Evolutionary conservation across 257 asterid species (phyloP), one percentile per base, ranked within the genome.

Genomic region (Cruciata laevipes): DNA sequence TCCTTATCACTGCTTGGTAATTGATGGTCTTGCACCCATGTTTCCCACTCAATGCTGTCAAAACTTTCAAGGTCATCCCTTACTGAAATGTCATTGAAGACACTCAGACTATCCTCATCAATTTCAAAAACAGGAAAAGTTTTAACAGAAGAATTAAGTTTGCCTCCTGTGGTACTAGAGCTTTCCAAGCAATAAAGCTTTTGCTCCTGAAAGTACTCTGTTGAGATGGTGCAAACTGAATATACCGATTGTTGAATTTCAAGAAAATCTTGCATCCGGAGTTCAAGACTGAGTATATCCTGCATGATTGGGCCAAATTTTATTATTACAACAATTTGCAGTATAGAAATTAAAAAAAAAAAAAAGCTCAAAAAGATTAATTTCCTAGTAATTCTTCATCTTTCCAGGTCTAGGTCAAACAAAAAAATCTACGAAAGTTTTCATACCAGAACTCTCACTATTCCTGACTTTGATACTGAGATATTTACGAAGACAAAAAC

Each of bases 111-210:
- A 68, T 84, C 87, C 78, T 77, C 83, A 37, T 83, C 82, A 70
- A 86, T 81, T 81, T 88, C 96, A 73, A 86, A 81, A 72, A 77
- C 87, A 67, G 89, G 95, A 80, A 93, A 86, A 42, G 67, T 31
- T 53, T 62, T 61, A 38, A 44, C 58, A 65, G 71, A 65, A 75
- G 79, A 69, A 63, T 51, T 65, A 64, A 23, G 61, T 66, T 74
- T 71, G 65, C 82, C 91, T 74, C 70, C 74, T 75, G 69, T 65
- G 51, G 75, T 75, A 76, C 76, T 82, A 79, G 77, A 77, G 77
- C 83, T 87, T 82, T 86, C 91, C 66, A 75, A 61, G 55, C 69
- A 44, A 82, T 83, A 81, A 64, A 73, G 80, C 47, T 76, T 81
- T 70, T 76, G 69, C 75, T 85, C 86, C 68, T 66, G 21, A 6